Conservation (phyloP, 768 basidiomycete species). For the Collybia mongolica region DNA sequence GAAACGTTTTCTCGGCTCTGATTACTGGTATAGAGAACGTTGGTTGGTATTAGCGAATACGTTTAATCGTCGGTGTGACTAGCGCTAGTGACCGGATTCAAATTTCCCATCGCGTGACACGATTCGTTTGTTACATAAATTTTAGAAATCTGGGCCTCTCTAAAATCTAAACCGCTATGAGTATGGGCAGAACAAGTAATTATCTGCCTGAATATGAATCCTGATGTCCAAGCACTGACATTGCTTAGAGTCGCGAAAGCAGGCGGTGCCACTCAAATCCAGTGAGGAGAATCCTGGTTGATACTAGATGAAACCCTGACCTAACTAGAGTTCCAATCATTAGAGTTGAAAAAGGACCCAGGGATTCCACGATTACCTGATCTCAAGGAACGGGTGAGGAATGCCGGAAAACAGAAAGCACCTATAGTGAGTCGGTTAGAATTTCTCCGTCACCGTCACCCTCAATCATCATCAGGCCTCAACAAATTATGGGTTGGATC, state of each 20-base stretch:
- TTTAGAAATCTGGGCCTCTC: no score
- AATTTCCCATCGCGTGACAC: no score
- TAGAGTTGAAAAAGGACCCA: slow-evolving; percentile 87
- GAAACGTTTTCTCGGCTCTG: no score
- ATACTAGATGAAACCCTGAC: background rate
- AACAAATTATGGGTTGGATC: slow-evolving; percentile 34
- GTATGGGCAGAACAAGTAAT: slow-evolving; percentile 44
- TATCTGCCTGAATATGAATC: background rate
- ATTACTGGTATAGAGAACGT: no score
- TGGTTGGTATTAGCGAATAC: no score
- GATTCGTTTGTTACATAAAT: no score
- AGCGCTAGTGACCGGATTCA: no score
- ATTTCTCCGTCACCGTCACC: background rate
- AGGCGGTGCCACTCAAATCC: slow-evolving; percentile 37
- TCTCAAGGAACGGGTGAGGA: slow-evolving; percentile 56
- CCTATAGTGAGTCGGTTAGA: slow-evolving; percentile 32
- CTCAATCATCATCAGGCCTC: slow-evolving; percentile 6
- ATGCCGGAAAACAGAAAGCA: slow-evolving; percentile 47
- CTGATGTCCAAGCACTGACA: background rate
- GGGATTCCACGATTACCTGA: slow-evolving; percentile 83
- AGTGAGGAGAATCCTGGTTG: slow-evolving; percentile 25
- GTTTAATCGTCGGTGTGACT: no score
- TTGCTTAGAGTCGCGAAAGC: slow-evolving; percentile 35
- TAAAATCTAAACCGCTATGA: slow-evolving; percentile 11
- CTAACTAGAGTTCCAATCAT: background rate